Conservation (phyloP, 2,329 filamentous ascomycete species). For the Aspergillus tubingensis region DNA sequence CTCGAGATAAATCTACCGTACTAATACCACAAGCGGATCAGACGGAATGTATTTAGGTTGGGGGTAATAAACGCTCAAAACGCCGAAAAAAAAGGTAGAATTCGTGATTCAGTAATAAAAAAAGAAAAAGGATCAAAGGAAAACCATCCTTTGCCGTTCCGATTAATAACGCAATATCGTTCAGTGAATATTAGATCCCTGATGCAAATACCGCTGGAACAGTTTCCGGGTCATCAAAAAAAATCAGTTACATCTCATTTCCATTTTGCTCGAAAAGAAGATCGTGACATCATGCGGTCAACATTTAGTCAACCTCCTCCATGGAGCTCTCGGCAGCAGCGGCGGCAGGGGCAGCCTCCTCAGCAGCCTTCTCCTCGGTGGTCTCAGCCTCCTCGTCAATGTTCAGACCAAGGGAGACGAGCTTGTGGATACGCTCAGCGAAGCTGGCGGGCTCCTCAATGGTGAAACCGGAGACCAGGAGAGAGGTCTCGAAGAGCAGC, state of each 20-base stretch:
- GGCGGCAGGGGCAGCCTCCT: conserved; percentile 62
- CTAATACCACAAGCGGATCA: conserved; percentile 11
- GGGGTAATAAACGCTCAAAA: conserved; percentile 26
- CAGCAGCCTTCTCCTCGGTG: conserved; percentile 54
- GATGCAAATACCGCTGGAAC: conserved; percentile 19
- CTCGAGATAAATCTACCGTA: conserved; percentile 13
- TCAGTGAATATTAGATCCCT: conserved; percentile 8
- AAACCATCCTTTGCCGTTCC: conserved; percentile 16
- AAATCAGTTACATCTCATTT: conserved; percentile 18
- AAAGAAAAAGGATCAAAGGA: conserved; percentile 11
- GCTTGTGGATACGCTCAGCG: conserved; percentile 99
- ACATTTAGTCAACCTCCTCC: conserved; percentile 96
- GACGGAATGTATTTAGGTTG: conserved; percentile 19
- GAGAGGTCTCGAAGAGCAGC: conserved; percentile 97
- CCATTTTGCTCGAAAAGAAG: conserved; percentile 12
- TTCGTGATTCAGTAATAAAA: conserved; percentile 17
- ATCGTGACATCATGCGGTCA: conserved; percentile 16
- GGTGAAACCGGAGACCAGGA: conserved; percentile 98
- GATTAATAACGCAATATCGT: conserved; percentile 20
- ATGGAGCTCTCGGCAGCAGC: conserved; percentile 86
- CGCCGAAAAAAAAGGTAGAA: conserved; percentile 20
- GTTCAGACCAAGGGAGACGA: conserved; percentile 95
- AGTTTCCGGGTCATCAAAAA: conserved; percentile 14
- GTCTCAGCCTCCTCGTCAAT: conserved; percentile 90
- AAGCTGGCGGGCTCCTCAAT: conserved; percentile 98